phyloP scores from a whole-genome alignment of 768 basidiomycete genomes.

The Auriscalpium vulgare region DNA sequence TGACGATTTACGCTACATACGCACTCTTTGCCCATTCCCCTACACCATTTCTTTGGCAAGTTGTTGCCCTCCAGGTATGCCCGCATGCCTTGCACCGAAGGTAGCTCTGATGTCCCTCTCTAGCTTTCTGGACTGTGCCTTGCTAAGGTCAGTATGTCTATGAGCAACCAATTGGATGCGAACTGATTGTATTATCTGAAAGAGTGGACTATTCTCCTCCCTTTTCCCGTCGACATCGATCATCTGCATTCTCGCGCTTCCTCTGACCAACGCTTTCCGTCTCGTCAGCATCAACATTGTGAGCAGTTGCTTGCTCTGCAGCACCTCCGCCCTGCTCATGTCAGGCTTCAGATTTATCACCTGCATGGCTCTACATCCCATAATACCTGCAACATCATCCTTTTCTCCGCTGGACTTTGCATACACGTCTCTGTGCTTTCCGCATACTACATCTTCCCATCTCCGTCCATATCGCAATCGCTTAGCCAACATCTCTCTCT shows the following conservation, averaged over 20 bases:
- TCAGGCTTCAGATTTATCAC: conserved; percentile 11
- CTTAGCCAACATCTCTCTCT: conserved; percentile 17
- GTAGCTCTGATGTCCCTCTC: background rate
- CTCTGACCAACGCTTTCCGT: background rate
- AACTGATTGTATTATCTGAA: background rate
- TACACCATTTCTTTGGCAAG: conserved; percentile 23
- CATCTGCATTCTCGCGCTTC: background rate
- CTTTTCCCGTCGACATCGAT: background rate
- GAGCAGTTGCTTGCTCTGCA: background rate
- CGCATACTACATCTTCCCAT: conserved; percentile 4
- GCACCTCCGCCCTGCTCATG: background rate
- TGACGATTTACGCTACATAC: conserved; percentile 4
- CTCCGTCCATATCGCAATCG: background rate
- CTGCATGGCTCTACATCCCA: conserved; percentile 3
- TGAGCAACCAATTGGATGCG: background rate
- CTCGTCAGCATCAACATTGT: conserved; percentile 11
- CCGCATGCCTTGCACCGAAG: background rate
- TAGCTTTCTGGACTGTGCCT: conserved; percentile 29
- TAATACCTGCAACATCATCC: conserved; percentile 9
- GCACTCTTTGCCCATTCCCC: conserved; percentile 16
- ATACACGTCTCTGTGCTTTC: conserved; percentile 13
- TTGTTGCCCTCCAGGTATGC: conserved; percentile 27
- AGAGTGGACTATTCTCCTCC: background rate
- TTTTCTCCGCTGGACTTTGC: conserved; percentile 18
- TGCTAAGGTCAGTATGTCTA: conserved; percentile 15